These are phyloP conservation scores for Gloeopeniophorella convolvens DNA, from an alignment of 768 basidiomycete species.

Conservation along the genomic window DNA sequence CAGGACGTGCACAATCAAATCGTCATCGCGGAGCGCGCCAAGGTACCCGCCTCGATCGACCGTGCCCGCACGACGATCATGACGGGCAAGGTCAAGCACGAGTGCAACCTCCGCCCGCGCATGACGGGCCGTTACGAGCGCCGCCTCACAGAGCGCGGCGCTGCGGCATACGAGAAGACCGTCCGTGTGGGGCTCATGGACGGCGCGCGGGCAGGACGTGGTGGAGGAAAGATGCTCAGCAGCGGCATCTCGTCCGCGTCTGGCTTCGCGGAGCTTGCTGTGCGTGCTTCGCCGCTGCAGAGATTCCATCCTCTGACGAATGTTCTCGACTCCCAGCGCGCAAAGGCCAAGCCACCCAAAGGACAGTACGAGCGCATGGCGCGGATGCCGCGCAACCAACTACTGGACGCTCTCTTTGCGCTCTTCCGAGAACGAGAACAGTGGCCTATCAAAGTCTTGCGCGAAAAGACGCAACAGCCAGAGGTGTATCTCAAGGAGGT, in stretches of 20 bases:
- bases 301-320: constrained; percentile 8
- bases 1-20: constrained; percentile 80
- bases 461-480: constrained; percentile 80
- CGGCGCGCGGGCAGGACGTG: constrained; percentile 63
- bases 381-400: constrained; percentile 85
- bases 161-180: constrained; percentile 57
- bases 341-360: constrained; percentile 60
- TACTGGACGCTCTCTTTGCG: constrained; percentile 75
- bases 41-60: constrained; percentile 43
- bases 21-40: constrained; percentile 77
- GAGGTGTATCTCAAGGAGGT: constrained; percentile 84
- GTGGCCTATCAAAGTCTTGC: constrained; percentile 73
- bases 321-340: constrained; percentile 37
- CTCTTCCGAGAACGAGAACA: constrained; percentile 73
- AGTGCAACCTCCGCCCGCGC: constrained; percentile 64
- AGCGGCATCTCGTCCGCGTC: constrained; percentile 62
- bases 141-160: constrained; percentile 64
- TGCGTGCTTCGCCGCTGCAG: constrained; percentile 33
- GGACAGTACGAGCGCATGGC: constrained; percentile 82
- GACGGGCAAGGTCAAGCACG: constrained; percentile 76
- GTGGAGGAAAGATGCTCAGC: constrained; percentile 71
- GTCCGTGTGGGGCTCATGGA: constrained; percentile 71
- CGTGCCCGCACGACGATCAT: constrained; percentile 73
- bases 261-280: constrained; percentile 59
- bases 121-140: constrained; percentile 62